These are phyloP conservation scores for Zymoseptoria passerinii DNA, from an alignment of 2,329 filamentous ascomycete species.

Conservation along the genomic window DNA sequence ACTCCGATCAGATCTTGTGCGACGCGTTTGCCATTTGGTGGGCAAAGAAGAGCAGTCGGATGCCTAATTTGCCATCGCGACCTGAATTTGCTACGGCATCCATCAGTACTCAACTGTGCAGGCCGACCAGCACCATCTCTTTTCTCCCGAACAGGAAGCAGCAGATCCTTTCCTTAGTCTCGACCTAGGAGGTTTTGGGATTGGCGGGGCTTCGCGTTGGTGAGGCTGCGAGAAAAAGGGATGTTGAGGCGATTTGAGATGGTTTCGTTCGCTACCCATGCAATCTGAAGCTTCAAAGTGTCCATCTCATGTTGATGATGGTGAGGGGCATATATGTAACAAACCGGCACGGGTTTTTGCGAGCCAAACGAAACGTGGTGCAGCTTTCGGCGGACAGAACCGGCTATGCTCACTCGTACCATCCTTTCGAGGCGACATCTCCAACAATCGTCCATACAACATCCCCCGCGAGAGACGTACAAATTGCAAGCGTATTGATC, in stretches of 20 bases:
- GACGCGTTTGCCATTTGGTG: neutral
- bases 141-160: neutral
- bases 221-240: constrained; percentile 3
- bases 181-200: constrained; percentile 44
- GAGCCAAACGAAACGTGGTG: neutral
- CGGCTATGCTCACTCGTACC: neutral
- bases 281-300: neutral
- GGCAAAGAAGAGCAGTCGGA: too few species aligned
- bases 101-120: too few species aligned
- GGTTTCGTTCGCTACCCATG: neutral
- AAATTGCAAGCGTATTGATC: neutral
- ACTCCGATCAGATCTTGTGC: neutral
- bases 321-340: neutral
- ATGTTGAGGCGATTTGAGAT: constrained; percentile 7
- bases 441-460: neutral
- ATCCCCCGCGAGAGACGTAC: neutral
- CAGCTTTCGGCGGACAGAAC: neutral
- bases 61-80: neutral
- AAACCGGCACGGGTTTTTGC: neutral
- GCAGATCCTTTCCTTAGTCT: neutral
- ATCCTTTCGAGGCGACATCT: neutral
- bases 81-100: neutral
- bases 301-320: too few species aligned
- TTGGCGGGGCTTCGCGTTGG: constrained; percentile 20
- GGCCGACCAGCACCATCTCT: too few species aligned